These are phyloP conservation scores for Aspergillus floridensis DNA, from an alignment of 2,329 filamentous ascomycete genomes.

Conservation along the genomic window DNA sequence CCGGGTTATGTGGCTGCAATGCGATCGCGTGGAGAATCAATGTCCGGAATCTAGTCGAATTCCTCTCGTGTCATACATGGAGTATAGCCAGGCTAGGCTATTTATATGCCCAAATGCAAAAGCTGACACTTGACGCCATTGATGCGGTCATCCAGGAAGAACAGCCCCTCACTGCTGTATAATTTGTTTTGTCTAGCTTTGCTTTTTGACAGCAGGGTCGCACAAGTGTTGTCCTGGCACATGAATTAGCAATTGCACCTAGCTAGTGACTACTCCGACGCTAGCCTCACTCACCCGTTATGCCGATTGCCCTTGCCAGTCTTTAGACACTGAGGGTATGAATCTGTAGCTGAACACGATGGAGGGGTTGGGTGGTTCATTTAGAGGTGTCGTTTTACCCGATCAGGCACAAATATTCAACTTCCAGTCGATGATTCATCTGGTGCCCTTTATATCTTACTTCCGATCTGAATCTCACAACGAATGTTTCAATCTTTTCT, in stretches of 20 bases:
- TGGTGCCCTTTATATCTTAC: too few relatives aligned
- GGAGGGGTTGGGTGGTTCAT: background rate
- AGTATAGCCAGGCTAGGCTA: background rate
- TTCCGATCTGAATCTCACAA: too few relatives aligned
- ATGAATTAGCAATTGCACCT: background rate
- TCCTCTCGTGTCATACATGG: background rate
- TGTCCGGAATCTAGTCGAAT: background rate
- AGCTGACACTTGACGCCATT: background rate
- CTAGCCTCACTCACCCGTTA: background rate
- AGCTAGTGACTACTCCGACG: background rate
- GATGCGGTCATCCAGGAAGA: background rate
- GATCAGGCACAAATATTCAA: background rate
- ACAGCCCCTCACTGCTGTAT: background rate
- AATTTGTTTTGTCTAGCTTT: background rate
- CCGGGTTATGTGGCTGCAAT: too few relatives aligned
- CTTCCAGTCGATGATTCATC: background rate
- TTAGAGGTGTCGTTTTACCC: background rate
- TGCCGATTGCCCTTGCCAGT: too few relatives aligned
- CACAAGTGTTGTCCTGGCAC: background rate
- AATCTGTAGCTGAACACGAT: background rate
- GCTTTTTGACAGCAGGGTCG: background rate
- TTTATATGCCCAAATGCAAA: background rate
- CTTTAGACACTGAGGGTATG: too few relatives aligned
- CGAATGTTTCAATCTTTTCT: too few relatives aligned
- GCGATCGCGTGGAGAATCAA: too few relatives aligned